Base-by-base conservation (phyloP, 179 eudicot species). In the Beta macrorhiza region DNA sequence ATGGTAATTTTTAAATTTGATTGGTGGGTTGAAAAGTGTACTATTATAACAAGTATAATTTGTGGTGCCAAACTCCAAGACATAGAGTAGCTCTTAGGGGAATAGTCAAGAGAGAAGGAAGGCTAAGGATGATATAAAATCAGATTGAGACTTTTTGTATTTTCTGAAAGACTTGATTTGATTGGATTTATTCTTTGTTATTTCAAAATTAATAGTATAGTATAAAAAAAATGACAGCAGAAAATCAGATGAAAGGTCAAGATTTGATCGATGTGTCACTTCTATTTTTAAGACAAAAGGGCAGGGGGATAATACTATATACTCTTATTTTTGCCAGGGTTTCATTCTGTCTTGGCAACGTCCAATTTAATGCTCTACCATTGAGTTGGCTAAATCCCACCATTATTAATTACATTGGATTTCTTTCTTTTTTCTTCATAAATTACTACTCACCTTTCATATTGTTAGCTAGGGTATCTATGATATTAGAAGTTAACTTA, bases 291-390 rank as follows among this genome's bases (percentile, higher is more conserved):
- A 11, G 14, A 72, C 44, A 42, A 8, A 56, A 12, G 7, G 14
- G 52, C 9, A 7, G 17, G 45, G 56, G 15, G 5, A 58, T 42
- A 22, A n/a, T 7, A 22, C 11, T 22, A 19, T 63, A 79, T 68
- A 56, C 58, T 73, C 20, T 69, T 14, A 29, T 44, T 79, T 67
- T 52, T 71, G 74, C 58, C 78, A 76, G 74, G 42, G 76, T 79
- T 80, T 72, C 59, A 76, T 80, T 76, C 63, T 78, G 82, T 81
- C 67, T 84, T 84, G 87, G 84, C 87, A 51, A 75, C 80, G 67
- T 84, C 87, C 76, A 25, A 84, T 84, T 84, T 84, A 84, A 74
- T 84, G 87, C 87, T 78, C 74, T 14, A 25, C 11, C 79, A 81
- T 81, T 81, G 86, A 72, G 67, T 81, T 53, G 87, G 55, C 86